Percentiles rank a stretch among this genome's conserved stretches.
phyloP scores from a whole-genome alignment of 257 asterid genomes.

The Ocimum tenuiflorum region DNA sequence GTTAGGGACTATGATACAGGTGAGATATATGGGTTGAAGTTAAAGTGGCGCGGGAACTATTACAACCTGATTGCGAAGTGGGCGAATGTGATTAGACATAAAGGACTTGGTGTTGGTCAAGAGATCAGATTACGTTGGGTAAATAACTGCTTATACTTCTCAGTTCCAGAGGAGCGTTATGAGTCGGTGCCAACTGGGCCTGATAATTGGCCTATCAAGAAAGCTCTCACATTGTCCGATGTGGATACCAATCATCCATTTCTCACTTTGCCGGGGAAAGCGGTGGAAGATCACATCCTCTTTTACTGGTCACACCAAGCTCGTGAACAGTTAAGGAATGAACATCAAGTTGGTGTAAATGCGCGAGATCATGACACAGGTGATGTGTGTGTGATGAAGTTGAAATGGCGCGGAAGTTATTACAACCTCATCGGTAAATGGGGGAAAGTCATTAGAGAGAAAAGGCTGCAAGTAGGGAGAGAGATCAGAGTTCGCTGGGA shows the following conservation, averaged over 20 bases:
- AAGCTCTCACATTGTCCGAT: constrained; percentile 47
- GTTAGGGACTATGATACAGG: constrained; percentile 46
- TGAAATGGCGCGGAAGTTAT: too few species aligned
- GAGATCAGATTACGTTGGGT: constrained; percentile 44
- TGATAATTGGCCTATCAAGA: constrained; percentile 48
- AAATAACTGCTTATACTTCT: constrained; percentile 40
- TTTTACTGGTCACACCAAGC: constrained; percentile 45
- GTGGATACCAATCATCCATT: constrained; percentile 53
- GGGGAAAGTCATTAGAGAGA: constrained; percentile 43
- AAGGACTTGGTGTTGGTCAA: constrained; percentile 46
- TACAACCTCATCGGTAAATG: too few species aligned
- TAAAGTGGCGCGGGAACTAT: constrained; percentile 46
- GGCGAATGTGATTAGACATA: constrained; percentile 39
- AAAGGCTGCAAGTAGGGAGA: constrained; percentile 42
- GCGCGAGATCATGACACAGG: constrained; percentile 49
- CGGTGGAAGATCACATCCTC: constrained; percentile 49
- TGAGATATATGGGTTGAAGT: constrained; percentile 35
- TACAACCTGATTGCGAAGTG: constrained; percentile 42
- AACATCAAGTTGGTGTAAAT: constrained; percentile 38
- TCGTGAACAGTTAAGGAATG: constrained; percentile 44
- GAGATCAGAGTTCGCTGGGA: constrained; percentile 58
- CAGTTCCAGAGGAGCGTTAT: constrained; percentile 34
- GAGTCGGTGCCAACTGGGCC: constrained; percentile 29
- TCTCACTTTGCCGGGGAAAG: constrained; percentile 48
- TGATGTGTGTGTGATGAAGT: constrained; percentile 43